Evolutionary conservation across 1,284 basidiomycete genomes (phyloP), one percentile per base, ranked within the genome.

Genomic region (Fomitopsis palustris): DNA sequence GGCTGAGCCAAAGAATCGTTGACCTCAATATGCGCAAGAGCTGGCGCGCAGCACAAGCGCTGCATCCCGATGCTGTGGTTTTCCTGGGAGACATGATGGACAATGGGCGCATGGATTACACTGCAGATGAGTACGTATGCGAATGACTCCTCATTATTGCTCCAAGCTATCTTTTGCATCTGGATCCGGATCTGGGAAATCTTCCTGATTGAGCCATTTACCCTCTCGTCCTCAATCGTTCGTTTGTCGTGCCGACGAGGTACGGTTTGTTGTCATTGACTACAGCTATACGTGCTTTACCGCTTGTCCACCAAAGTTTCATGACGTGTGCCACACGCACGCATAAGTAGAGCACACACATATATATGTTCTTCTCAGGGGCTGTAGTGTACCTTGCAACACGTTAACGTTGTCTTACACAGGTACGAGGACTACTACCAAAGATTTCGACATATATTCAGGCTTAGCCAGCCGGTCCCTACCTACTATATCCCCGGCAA

Each of bases 11-110:
- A 65, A 66, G 83, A 62, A 72, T 93, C 65, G 77, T 82, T 63
- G 85, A 93, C 75, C 74, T 92, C 61, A 92, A 93, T 69, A 74
- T 95, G 62, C 82, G 90, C 55, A 95, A 93, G 74, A 88, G 83
- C 66, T 96, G 93, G 94, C 81, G 80, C 54, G 85, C 84, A 9
- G 85, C 85, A 1, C 74, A 83, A 16, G 72, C 81, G 19, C 82
- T 85, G 49, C 74, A 73, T 41, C 92, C 93, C 12, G 83, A 95
- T 70, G 81, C 77, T 2, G 83, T 96, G 8, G 75, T 96, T 1
- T 92, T 96, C 65, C 78, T 95, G 3, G 95, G 95, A 14, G 95
- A 96, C 72, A 90, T 95, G 84, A 85, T 96, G 78, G 91, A 95
- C 67, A 86, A 84, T 61, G 91, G 92, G 3, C 80, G 92, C 38